Conservation (phyloP, 1,284 basidiomycete species). For the Fomitopsis palustris region DNA sequence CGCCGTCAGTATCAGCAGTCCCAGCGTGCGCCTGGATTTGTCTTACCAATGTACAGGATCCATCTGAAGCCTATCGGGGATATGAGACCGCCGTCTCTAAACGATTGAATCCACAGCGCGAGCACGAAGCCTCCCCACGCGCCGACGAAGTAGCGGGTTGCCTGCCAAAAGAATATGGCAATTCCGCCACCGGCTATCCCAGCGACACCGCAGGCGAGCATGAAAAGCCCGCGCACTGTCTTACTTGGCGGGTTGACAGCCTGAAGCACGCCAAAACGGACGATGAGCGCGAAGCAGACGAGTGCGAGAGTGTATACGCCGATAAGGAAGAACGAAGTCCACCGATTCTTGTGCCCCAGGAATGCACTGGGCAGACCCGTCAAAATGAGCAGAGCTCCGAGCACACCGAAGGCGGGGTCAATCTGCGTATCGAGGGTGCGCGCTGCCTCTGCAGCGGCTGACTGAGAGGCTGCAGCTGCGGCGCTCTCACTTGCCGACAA, state of each 20-base stretch:
- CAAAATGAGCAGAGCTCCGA: slow-evolving; percentile 85
- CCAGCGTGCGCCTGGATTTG: slow-evolving; percentile 31
- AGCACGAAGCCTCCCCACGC: slow-evolving; percentile 88
- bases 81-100: slow-evolving; percentile 81
- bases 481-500: slow-evolving; percentile 35
- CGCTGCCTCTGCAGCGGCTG: slow-evolving; percentile 51
- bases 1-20: slow-evolving; percentile 39
- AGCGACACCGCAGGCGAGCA: slow-evolving; percentile 78
- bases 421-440: slow-evolving; percentile 69
- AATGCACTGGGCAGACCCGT: slow-evolving; percentile 88
- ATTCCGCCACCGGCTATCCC: slow-evolving; percentile 82
- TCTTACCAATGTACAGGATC: slow-evolving; percentile 81
- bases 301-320: slow-evolving; percentile 88
- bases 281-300: slow-evolving; percentile 83
- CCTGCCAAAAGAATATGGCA: slow-evolving; percentile 89
- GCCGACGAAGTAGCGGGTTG: slow-evolving; percentile 81
- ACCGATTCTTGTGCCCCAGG: slow-evolving; percentile 91
- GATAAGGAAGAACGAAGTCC: slow-evolving; percentile 92
- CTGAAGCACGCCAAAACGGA: slow-evolving; percentile 83
- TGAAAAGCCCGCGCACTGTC: slow-evolving; percentile 85
- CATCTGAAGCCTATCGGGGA: slow-evolving; percentile 74
- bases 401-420: slow-evolving; percentile 86
- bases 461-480: slow-evolving; percentile 41
- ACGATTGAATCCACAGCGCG: slow-evolving; percentile 85
- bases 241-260: slow-evolving; percentile 78